Evolutionary conservation across 352 stramenopile genomes (phyloP), one percentile per base, ranked within the genome.

Genomic region (Blastocystis sp.): DNA sequence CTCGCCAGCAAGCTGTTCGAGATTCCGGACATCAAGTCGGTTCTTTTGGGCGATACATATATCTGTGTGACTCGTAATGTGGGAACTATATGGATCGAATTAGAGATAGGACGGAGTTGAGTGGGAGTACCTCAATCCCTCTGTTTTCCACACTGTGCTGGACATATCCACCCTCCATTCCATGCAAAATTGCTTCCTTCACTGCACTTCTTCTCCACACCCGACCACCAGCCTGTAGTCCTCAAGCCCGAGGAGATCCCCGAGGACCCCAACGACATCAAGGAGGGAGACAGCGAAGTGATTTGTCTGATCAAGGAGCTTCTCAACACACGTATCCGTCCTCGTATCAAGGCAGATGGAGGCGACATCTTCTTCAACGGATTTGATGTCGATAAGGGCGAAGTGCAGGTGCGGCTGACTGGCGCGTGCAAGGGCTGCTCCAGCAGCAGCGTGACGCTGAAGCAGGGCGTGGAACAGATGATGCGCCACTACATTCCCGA

Each of bases 401-500:
- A 94, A 41, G 93, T 96, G 91, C 9, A 84, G 43, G 66, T 89
- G 59, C 23, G 52, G 59, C 90, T 98, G 45, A 94, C 95, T 10
- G 97, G 97, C 23, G 97, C 94, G 41, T 99, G 97, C 90, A 95
- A 96, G 0, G 97, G 97, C 43, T 99, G 97, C 90, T 96, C 97
- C 14, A 97, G 92, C 88, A 98, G 94, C 38, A 96, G 93, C 45
- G 95, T 99, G 21, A 99, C 97, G 65, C 93, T 99, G 88, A 98
- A 98, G 91, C 95, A 98, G 90, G 97, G 96, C 62, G 96, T 99
- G 40, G 97, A 99, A 91, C 99, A 98, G 90, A 99, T 99, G 97
- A 92, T 99, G 45, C 98, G 98, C 94, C 96, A 99, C 91, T 99
- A 99, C 91, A 98, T 99, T 88, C 96, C 96, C 0, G 97, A 99